Conservation (phyloP, 306 rosid species). For the Sophora flavescens region DNA sequence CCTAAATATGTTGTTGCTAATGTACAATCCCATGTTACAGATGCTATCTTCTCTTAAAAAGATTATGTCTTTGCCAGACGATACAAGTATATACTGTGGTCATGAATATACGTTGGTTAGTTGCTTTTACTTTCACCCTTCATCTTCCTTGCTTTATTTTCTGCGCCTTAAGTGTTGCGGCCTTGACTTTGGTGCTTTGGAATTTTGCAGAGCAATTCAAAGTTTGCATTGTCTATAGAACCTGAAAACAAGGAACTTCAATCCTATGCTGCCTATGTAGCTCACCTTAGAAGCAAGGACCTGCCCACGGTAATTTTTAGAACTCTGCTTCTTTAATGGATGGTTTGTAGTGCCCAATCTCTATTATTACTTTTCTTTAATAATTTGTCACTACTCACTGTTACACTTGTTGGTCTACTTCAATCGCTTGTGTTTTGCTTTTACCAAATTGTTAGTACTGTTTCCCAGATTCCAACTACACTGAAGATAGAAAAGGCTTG, state of each 20-base stretch:
- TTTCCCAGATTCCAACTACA: constrained; percentile 80
- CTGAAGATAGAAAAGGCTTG: constrained; percentile 85
- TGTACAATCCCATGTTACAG: constrained; percentile 56
- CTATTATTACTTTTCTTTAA: not conserved
- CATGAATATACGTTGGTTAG: constrained; percentile 91
- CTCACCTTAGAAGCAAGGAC: constrained; percentile 79
- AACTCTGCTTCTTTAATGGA: constrained; percentile 1
- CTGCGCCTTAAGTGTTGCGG: not conserved
- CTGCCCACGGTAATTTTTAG: constrained; percentile 79
- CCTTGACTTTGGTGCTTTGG: constrained; percentile 46
- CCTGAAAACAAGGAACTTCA: constrained; percentile 86
- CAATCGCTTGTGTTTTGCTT: constrained; percentile 11
- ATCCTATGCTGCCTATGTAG: constrained; percentile 75
- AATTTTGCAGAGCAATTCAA: constrained; percentile 76
- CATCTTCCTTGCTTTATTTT: constrained; percentile 34
- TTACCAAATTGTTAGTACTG: not conserved
- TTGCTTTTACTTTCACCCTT: constrained; percentile 17
- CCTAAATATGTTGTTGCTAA: constrained; percentile 30
- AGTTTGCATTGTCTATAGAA: constrained; percentile 90
- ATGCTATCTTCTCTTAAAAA: constrained; percentile 82
- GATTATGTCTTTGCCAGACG: constrained; percentile 79
- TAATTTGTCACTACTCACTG: constrained; percentile 11
- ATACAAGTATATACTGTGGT: constrained; percentile 82
- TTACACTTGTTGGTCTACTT: constrained; percentile 16
- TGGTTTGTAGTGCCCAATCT: constrained; percentile 25